Base-by-base conservation (phyloP, 208 protist species). In the Leptomonas pyrrhocoris region DNA sequence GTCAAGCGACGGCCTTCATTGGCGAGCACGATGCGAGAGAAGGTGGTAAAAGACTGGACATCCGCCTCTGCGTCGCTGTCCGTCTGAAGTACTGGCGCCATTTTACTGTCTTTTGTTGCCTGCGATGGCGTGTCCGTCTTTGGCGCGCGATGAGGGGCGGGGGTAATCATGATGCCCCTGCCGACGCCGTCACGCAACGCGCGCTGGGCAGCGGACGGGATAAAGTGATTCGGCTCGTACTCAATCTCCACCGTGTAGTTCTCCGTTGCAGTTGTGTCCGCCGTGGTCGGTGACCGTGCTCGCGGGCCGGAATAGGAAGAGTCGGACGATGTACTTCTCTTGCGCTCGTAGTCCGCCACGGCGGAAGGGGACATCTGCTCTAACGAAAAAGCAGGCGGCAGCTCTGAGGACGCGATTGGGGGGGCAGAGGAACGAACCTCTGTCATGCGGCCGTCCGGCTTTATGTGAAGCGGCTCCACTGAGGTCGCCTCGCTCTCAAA, bases 171-270 rank as follows among this genome's bases (percentile, higher is more conserved):
- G 40, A 76, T 58, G 28, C n/a, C 36, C 18, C 19, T 28, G 36
- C 62, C 31, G 16, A 34, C 27, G 3, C 36, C 31, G 11, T 53
- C 70, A 1, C 58, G 54, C 54, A 70, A 45, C 18, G 46, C 55
- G 13, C 45, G 48, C 21, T 53, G 70, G 18, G 31, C 23, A 7
- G 34, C 50, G 30, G 25, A 58, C 6, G 62, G 55, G 38, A 70
- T 51, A 45, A 66, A 68, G 70, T 70, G 45, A 38, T 76, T 54
- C 2, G 54, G 49, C 12, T 1, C 54, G 55, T 76, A 76, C 59
- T 69, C 60, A 11, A 76, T 51, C 48, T 76, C 70, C 34, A 76
- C 70, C 8, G 70, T 76, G 50, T 60, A 76, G 40, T 62, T 66
- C 42, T 42, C 40, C 27, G 7, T 60, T 13, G 50, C 49, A 15